Base-by-base conservation (phyloP, 805 yeast species). In the Myxozyma monticola region DNA sequence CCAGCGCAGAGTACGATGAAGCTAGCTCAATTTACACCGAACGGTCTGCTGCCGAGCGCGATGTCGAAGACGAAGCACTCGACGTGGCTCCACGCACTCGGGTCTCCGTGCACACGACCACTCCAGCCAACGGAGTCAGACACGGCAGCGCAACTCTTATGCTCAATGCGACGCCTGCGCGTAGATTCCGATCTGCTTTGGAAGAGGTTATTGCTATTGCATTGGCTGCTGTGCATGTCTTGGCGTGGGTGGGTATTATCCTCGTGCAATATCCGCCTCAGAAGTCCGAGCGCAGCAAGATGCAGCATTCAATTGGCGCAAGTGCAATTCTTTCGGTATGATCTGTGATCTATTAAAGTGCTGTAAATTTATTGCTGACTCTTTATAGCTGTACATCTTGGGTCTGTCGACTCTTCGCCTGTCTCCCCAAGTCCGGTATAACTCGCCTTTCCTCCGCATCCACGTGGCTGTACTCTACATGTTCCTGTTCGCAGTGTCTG, bases 391-490 rank as follows among this genome's bases (percentile, higher is more conserved):
- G 14, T 64, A 64, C 47, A 38, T 49, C 9, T 45, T 60, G 6
- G 26, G 42, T 10, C 48, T 64, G 18, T 58, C 64, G 18, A 14
- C 37, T 8, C 42, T 54, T 10, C 57, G 67, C 17, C 45, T 60
- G 22, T 37, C 54, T 15, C 38, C 58, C 14, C 17, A 34, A 15
- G 36, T 38, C 35, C 31, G 54, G 53, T 28, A 44, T 54, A 26
- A 49, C 42, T 29, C 65, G 52, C 45, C 48, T 15, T 28, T 22
- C 25, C 51, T 63, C 3, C 60, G 68, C 57, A 42, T 55, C 25
- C 68, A 64, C 28, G 54, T 59, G 26, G 61, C 62, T 7, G 30
- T 52, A 2, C 33, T 63, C 15, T 62, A 62, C 40, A 25, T 51
- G 9, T 43, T 57, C 31, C 49, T 60, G 38, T 37, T 37, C 49